Conservation (phyloP, 2,329 filamentous ascomycete genomes). For the Neofusicoccum ribis region DNA sequence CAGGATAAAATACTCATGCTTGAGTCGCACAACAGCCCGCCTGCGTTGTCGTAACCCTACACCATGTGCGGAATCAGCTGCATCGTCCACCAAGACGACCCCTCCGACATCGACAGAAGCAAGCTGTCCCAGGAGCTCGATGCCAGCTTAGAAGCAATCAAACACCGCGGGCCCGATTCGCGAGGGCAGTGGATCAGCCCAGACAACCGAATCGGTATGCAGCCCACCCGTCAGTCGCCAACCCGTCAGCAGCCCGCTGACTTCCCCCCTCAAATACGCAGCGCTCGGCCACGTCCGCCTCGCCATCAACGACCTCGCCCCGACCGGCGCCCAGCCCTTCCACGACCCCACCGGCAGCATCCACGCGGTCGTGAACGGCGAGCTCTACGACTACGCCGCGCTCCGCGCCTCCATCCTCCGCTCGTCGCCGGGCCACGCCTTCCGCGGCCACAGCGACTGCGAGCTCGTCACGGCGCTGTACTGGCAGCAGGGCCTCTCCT, state of each 20-base stretch:
- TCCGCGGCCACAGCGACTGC: slow-evolving; percentile 50
- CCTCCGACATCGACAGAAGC: background rate
- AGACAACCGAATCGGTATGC: slow-evolving; percentile 45
- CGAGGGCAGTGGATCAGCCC: slow-evolving; percentile 48
- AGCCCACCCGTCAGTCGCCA: background rate
- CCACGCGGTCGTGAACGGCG: slow-evolving; percentile 61
- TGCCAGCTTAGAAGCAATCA: slow-evolving; percentile 40
- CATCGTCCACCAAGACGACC: slow-evolving; percentile 9
- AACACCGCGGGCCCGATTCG: slow-evolving; percentile 50
- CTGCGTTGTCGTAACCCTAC: background rate
- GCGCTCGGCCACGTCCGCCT: slow-evolving; percentile 31
- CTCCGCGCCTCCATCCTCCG: slow-evolving; percentile 42
- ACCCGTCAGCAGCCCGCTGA: background rate
- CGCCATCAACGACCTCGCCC: slow-evolving; percentile 29
- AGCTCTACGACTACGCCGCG: slow-evolving; percentile 57
- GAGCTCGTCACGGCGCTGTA: slow-evolving; percentile 58
- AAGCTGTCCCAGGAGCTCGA: slow-evolving; percentile 22
- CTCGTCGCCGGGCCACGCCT: slow-evolving; percentile 40
- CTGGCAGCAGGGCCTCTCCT: slow-evolving; percentile 46
- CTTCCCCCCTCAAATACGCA: background rate
- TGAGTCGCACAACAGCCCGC: too few relatives aligned
- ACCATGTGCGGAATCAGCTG: slow-evolving; percentile 16
- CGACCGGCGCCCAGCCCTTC: slow-evolving; percentile 30
- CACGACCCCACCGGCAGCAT: slow-evolving; percentile 31
- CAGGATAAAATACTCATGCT: too few relatives aligned